Evolutionary conservation across 768 basidiomycete genomes (phyloP), one percentile per base, ranked within the genome.

Genomic region (Boletus pseudo-olivaceus): DNA sequence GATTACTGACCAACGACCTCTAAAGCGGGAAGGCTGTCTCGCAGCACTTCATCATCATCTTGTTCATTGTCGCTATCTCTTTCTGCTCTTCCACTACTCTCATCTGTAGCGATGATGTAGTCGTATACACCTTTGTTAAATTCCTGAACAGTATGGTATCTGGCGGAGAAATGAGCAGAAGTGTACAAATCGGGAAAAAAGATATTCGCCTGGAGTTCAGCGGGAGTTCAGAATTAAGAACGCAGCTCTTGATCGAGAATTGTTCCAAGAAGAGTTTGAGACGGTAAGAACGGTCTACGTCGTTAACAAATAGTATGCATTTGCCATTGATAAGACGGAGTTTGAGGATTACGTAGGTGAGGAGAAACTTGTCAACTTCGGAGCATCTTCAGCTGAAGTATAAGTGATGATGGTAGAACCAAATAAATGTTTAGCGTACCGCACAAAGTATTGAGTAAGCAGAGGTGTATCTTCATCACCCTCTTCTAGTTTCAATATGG

Each of bases 71-170:
- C 78, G n/a, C 69, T 68, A 51, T 85, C 83, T 15, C 73, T 74
- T 52, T 81, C 81, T 1, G 75, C 73, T 4, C 74, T 76, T 4
- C 77, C 75, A 1, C 83, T 82, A 53, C 83, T 84, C 72, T 98
- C 97, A 66, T 98, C 96, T 10, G 95, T 96, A 1, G 97, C 97
- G 51, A 99, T 97, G 58, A 98, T 93, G 69, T 98, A 98, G 68
- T 99, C 94, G 63, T 98, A 98, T 8, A 97, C 92, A 2, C 97
- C 97, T 62, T 92, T 90, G 72, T 99, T 99, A 67, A 99, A 99
- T 71, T 98, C 97, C 63, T 99, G 95, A 1, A 99, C 97, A 2
- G 88, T 88, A 65, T 99, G 97, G 65, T 94, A 97, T 70, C 93
- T 93, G 14, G 35, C 20, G 1, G 5, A 7, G 27, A 14, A 43